Base-by-base conservation (phyloP, 495 filamentous ascomycete genomes). In the Daldinia loculata region DNA sequence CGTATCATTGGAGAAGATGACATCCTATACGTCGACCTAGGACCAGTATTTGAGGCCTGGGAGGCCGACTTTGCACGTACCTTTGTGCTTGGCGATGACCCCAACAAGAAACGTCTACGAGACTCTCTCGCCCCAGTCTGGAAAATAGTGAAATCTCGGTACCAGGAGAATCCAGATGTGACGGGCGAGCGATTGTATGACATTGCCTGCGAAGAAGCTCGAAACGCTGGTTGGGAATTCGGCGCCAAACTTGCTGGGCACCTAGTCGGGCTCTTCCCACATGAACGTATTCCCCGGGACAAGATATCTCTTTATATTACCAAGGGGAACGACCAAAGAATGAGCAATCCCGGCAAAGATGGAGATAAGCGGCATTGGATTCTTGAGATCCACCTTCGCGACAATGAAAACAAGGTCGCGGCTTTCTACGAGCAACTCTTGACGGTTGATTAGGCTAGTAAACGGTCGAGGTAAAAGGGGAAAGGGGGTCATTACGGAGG, bases 31-130 rank as follows among this genome's bases (percentile, higher is more conserved):
- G 79, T 85, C 17, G 83, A 86, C 43, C 70, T 86, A 7, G 84
- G 84, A 0, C 83, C 84, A 0, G 84, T 86, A 6, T 85, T 86
- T 64, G 84, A 85, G 55, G 78, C 75, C 6, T 86, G 80, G 80
- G 84, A 86, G 63, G 84, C 84, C 12, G 84, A 86, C 3, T 84
- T 78, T 50, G 27, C 66, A 53, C 36, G 66, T 14, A 71, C 68
- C 6, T 71, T 55, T 19, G 83, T 86, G 0, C 76, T 86, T 0
- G 83, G 84, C 4, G 61, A 81, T 39, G 82, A 86, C 34, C 80
- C 81, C 15, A 50, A 76, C 9, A 85, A 85, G 75, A 69, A 75
- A 30, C 70, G 69, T 30, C 69, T 86, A 6, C 80, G 83, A 1
- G 82, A 86, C 55, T 69, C 77, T 7, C 77, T 86, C 0, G 78